Percentiles rank a stretch among this genome's conserved stretches.
These are phyloP conservation scores for Calonectria montana DNA, from an alignment of 2,329 filamentous ascomycete genomes.

Conservation along the genomic window DNA sequence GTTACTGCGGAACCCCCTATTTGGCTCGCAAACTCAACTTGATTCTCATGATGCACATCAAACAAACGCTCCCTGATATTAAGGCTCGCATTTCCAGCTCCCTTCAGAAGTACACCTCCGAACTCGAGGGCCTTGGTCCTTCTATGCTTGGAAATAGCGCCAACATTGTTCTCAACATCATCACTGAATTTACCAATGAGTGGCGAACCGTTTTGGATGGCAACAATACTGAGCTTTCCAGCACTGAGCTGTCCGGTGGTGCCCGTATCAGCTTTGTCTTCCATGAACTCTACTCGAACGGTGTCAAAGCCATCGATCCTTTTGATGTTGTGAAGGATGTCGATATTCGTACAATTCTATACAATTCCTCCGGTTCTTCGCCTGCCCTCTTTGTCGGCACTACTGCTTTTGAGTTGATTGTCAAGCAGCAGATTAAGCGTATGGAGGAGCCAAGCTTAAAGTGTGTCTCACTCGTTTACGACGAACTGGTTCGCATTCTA, in stretches of 20 bases:
- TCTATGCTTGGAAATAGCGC: constrained; percentile 96
- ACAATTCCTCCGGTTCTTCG: constrained; percentile 99
- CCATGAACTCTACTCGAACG: constrained; percentile 97
- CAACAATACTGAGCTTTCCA: constrained; percentile 96
- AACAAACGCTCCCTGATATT: constrained; percentile 98
- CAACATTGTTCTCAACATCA: constrained; percentile 98
- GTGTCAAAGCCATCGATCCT: constrained; percentile 96
- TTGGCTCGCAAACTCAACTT: constrained; percentile 96
- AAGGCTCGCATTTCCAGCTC: constrained; percentile 96
- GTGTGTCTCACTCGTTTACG: constrained; percentile 96
- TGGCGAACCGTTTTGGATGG: constrained; percentile 96
- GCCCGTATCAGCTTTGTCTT: constrained; percentile 99
- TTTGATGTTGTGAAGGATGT: constrained; percentile 98
- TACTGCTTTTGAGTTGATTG: constrained; percentile 97
- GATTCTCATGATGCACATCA: constrained; percentile 99
- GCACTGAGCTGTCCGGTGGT: constrained; percentile 92
- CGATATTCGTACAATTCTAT: constrained; percentile 95
- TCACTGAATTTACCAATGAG: constrained; percentile 98
- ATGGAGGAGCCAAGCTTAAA: constrained; percentile 96
- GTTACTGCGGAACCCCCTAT: constrained; percentile 98
- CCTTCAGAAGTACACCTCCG: constrained; percentile 87
- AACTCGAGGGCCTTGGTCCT: constrained; percentile 86
- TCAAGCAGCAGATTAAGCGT: constrained; percentile 98
- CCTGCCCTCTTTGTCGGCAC: constrained; percentile 97
- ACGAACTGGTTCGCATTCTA: constrained; percentile 95